Evolutionary conservation across 1,284 basidiomycete species (phyloP).

Genomic region (Tremellales sp.): DNA sequence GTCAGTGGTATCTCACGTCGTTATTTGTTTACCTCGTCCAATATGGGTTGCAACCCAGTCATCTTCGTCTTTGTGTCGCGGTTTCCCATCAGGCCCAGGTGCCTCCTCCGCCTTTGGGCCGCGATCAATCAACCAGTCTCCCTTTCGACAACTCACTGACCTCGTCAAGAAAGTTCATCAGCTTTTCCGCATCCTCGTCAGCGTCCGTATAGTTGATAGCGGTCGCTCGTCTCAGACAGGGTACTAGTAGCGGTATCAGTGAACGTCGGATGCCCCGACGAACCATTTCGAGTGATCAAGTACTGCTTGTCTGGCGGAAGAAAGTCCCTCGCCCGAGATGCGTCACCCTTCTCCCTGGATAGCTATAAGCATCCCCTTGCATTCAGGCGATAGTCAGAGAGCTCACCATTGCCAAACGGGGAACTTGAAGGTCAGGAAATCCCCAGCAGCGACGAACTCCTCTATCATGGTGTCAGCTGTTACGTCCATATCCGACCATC

Average conservation of each 20-base stretch:
- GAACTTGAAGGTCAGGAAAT: conserved; percentile 93
- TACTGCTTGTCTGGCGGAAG: conserved; percentile 94
- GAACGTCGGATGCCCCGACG: conserved; percentile 25
- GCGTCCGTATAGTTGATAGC: conserved; percentile 90
- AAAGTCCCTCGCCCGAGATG: conserved; percentile 80
- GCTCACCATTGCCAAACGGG: conserved; percentile 88
- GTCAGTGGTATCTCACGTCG: background rate
- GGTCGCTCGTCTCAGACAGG: conserved; percentile 84
- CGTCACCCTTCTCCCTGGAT: conserved; percentile 80
- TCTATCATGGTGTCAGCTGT: conserved; percentile 54
- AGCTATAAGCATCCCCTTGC: background rate
- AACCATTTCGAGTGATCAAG: conserved; percentile 78
- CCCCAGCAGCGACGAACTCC: conserved; percentile 92
- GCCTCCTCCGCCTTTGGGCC: conserved; percentile 41
- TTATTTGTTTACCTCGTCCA: conserved; percentile 35
- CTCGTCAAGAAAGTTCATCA: conserved; percentile 57
- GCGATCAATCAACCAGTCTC: background rate
- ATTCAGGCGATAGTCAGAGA: background rate
- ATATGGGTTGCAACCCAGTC: conserved; percentile 54
- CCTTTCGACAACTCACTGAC: conserved; percentile 19
- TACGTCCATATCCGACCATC: no score
- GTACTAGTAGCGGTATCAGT: conserved; percentile 54
- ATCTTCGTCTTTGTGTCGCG: conserved; percentile 39
- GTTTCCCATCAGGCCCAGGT: conserved; percentile 36
- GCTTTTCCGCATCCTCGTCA: conserved; percentile 88